Base-by-base conservation (phyloP, 345 rosid genomes). In the Hibiscus trionum region DNA sequence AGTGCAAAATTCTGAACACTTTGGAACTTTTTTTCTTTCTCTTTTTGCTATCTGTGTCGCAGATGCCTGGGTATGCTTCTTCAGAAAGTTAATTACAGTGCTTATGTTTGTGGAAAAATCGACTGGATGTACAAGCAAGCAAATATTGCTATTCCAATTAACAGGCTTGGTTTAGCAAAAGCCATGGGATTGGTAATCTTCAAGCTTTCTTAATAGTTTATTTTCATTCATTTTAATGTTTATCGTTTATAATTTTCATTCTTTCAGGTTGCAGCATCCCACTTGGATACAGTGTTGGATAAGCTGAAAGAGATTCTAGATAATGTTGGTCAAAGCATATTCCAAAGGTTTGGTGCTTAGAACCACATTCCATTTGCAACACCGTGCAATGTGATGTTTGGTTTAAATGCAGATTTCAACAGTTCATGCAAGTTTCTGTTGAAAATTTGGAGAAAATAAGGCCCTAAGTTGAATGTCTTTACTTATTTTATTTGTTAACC, bases 101-200 rank as follows among this genome's bases (percentile, higher is more conserved):
- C 78, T 71, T 94, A 88, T 84, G 98, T 94, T 71, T 83, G 77
- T 73, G 87, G 82, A 16, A 94, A 87, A 86, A 94, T 94, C 79
- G 91, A 86, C 73, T 90, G 87, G 96, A 94, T 94, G 89, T 90
- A 94, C 78, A 80, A 80, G 77, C 97, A 94, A 64, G 89, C 97
- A 61, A 86, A 90, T 76, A 94, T 91, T 53, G 66, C 91, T 72
- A 88, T 87, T 85, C 96, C 97, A 24, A 73, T 83, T 73, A 94
- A 94, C 76, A 90, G 97, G 82, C 97, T 91, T 82, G 98, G 98
- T 82, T 80, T 94, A 79, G 98, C 98, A 69, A 90, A 94, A 83
- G 97, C 95, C 72, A 94, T 94, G 88, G 98, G 98, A 77, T 79
- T 94, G 98, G 98, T 94, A 91, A 42, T 15, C 76, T 62, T 75